A percentile compares a stretch with the other conserved stretches of the same genome.
These are phyloP conservation scores for Heterobasidion parviporum DNA, from an alignment of 1,284 basidiomycete genomes.

Conservation along the genomic window DNA sequence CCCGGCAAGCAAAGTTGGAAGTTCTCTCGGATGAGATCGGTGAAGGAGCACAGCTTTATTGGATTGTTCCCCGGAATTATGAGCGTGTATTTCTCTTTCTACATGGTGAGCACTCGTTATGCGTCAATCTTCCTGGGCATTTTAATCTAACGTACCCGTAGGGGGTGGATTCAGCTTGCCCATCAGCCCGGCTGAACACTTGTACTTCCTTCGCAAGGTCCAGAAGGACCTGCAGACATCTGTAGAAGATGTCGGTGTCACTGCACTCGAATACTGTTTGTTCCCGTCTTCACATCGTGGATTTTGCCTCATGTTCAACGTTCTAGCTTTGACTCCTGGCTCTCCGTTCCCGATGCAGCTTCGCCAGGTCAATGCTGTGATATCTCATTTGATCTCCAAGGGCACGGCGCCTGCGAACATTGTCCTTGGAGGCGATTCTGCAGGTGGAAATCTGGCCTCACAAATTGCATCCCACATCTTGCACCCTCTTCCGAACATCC, in stretches of 20 bases:
- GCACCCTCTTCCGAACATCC: slow-evolving; percentile 18
- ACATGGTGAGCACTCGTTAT: neutral
- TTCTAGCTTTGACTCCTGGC: slow-evolving; percentile 10
- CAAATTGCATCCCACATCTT: slow-evolving; percentile 24
- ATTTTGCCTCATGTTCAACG: neutral
- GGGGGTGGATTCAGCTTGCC: slow-evolving; percentile 6
- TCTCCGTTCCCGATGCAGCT: slow-evolving; percentile 15
- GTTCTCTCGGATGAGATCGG: neutral
- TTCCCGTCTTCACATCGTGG: neutral
- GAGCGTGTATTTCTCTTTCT: slow-evolving; percentile 11
- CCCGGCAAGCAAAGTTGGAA: neutral
- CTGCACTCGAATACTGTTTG: slow-evolving; percentile 7
- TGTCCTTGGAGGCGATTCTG: slow-evolving; percentile 24
- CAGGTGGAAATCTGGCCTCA: slow-evolving; percentile 25
- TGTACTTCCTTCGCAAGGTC: neutral
- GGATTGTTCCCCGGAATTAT: neutral
- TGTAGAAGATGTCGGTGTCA: slow-evolving; percentile 1
- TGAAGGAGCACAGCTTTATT: neutral
- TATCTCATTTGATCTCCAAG: slow-evolving; percentile 10
- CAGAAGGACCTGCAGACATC: neutral
- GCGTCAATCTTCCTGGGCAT: neutral
- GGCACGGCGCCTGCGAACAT: slow-evolving; percentile 14
- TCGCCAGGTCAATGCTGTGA: slow-evolving; percentile 11
- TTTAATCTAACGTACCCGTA: neutral
- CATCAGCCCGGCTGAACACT: neutral